phyloP scores from a whole-genome alignment of 2,329 filamentous ascomycete genomes.

The Xylaria arbuscula region DNA sequence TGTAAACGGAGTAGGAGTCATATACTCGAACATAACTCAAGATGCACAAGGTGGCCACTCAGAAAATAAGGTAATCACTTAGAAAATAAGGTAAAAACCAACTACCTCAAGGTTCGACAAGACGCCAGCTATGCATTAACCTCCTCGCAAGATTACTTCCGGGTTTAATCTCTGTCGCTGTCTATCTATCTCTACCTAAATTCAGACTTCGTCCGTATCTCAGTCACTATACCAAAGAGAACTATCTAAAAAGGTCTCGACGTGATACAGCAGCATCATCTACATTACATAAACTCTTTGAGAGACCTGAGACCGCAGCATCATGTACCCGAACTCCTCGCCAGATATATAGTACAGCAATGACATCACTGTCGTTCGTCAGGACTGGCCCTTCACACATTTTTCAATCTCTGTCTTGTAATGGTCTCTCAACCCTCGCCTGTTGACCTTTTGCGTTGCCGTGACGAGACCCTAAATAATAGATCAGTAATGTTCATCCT shows the following conservation, averaged over 20 bases:
- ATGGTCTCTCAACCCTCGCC: conserved; percentile 61
- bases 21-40: too few species aligned
- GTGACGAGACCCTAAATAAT: conserved; percentile 65
- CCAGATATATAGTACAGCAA: conserved; percentile 17
- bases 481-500: conserved; percentile 17
- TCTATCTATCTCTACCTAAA: neutral
- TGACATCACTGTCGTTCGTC: neutral
- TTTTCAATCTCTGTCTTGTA: conserved; percentile 65
- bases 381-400: conserved; percentile 49
- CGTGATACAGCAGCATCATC: conserved; percentile 10
- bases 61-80: too few species aligned
- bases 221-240: neutral
- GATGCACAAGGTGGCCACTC: too few species aligned
- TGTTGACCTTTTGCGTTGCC: conserved; percentile 71
- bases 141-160: too few species aligned
- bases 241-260: neutral
- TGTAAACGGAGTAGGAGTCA: too few species aligned
- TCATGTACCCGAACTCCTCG: conserved; percentile 11
- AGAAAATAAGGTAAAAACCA: too few species aligned
- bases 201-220: neutral
- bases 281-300: conserved; percentile 23
- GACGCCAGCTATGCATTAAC: too few species aligned
- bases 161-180: too few species aligned
- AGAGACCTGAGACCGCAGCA: neutral
- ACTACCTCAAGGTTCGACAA: too few species aligned